phyloP scores from a whole-genome alignment of 441 rosid species.

The Mallotus japonicus region DNA sequence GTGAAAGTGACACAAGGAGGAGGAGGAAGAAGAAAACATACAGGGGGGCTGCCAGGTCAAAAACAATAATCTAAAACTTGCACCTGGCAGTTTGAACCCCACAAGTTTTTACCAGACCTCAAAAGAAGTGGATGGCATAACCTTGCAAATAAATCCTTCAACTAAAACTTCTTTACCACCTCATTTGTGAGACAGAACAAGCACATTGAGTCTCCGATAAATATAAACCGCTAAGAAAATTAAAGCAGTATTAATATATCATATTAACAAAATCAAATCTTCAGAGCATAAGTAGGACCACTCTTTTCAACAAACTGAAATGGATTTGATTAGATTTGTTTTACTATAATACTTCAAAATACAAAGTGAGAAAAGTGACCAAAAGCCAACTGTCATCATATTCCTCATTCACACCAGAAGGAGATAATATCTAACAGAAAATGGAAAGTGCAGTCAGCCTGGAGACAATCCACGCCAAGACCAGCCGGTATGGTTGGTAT shows the following conservation, averaged over 20 bases:
- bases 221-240: slow-evolving; percentile 1
- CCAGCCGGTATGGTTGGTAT: not conserved
- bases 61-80: not conserved
- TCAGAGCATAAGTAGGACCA: not conserved
- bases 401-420: not conserved
- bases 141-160: not conserved
- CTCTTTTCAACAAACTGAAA: not conserved
- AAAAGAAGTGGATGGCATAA: not conserved
- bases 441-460: not conserved
- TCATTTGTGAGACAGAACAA: slow-evolving; percentile 1
- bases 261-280: not conserved
- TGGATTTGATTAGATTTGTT: not conserved
- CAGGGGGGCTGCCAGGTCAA: not conserved
- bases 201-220: not conserved
- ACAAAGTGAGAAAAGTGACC: not conserved
- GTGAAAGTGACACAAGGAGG: not conserved
- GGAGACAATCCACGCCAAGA: not conserved
- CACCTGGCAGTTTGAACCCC: not conserved
- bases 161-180: slow-evolving; percentile 4
- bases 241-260: not conserved
- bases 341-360: not conserved
- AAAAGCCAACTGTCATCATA: not conserved
- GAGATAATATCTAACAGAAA: not conserved
- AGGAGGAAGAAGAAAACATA: not conserved
- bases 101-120: not conserved